Evolutionary conservation across 1,139 yeast genomes (phyloP), one percentile per base, ranked within the genome.

Genomic region (Magnusiomyces paraingens): DNA sequence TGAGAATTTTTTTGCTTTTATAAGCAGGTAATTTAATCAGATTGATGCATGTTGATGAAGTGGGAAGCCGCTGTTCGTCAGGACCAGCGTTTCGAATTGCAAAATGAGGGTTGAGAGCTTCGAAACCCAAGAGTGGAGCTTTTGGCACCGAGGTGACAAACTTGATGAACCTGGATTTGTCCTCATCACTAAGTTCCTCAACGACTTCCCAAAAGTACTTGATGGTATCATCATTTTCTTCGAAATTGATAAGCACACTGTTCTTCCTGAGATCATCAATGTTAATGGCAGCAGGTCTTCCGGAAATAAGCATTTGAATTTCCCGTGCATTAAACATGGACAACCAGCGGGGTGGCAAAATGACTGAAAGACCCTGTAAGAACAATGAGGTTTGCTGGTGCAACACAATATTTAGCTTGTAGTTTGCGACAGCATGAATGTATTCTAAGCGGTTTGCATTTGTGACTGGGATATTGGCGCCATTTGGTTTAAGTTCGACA

Each of bases 31-130:
- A 69, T 64, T 86, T 90, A 57, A 93, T 73, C 56, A 93, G 69
- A 66, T 93, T 94, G 29, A 90, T 89, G 73, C 99, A 93, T 0
- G 99, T 93, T 0, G 96, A 82, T 0, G 98, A 87, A 0, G 97
- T 89, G 0, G 99, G 99, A 47, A 93, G 73, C 45, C 95, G 73
- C 6, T 76, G 76, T 20, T 56, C 58, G 1, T 66, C 62, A 10
- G 60, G 52, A 0, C 96, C 95, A 1, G 85, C 79, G 62, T 83
- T 82, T 50, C 89, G 70, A 49, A 93, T 86, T 1, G 95, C 95
- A 71, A 93, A 90, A 55, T 75, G 75, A 0, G 99, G 99, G 40
- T 71, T 72, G 52, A 94, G 73, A 6, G 83, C 81, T 2, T 77
- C 75, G 67, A 93, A 93, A 0, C 99, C 99, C 32, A 88, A 74